Evolutionary conservation across 176 grass and related monocot genomes (phyloP).

Genomic region (Pontederia paniculata): DNA sequence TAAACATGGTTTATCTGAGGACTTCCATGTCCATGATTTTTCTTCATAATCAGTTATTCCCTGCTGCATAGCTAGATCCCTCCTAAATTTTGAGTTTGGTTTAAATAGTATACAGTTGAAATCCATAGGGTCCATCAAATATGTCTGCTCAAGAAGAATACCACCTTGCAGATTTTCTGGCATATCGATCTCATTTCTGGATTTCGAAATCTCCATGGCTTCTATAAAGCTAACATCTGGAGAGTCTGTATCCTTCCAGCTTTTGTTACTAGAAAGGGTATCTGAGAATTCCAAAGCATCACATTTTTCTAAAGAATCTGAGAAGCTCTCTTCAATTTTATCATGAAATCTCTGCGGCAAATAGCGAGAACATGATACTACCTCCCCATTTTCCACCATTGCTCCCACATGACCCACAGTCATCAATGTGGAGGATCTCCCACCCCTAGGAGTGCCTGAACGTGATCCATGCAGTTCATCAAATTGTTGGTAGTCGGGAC

Average conservation of each 20-base stretch:
- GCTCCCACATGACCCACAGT: background rate
- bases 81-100: slow-evolving; percentile 57
- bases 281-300: slow-evolving; percentile 12
- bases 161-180: slow-evolving; percentile 43
- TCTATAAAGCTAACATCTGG: slow-evolving; percentile 48
- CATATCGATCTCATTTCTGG: slow-evolving; percentile 28
- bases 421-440: slow-evolving; percentile 21
- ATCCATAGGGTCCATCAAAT: slow-evolving; percentile 46
- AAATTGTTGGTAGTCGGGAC: background rate
- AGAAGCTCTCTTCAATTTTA: slow-evolving; percentile 21
- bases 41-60: slow-evolving; percentile 46
- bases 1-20: slow-evolving; percentile 30
- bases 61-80: slow-evolving; percentile 37
- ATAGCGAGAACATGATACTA: background rate
- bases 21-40: slow-evolving; percentile 50
- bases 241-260: slow-evolving; percentile 13
- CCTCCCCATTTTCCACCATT: background rate
- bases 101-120: slow-evolving; percentile 57
- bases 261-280: background rate
- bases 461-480: background rate
- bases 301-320: slow-evolving; percentile 23
- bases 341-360: background rate
- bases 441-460: background rate
- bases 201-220: slow-evolving; percentile 49
- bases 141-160: slow-evolving; percentile 51